Base-by-base conservation (phyloP, 371 early-diverging fungal genomes). In the Phascolomyces articulosus region DNA sequence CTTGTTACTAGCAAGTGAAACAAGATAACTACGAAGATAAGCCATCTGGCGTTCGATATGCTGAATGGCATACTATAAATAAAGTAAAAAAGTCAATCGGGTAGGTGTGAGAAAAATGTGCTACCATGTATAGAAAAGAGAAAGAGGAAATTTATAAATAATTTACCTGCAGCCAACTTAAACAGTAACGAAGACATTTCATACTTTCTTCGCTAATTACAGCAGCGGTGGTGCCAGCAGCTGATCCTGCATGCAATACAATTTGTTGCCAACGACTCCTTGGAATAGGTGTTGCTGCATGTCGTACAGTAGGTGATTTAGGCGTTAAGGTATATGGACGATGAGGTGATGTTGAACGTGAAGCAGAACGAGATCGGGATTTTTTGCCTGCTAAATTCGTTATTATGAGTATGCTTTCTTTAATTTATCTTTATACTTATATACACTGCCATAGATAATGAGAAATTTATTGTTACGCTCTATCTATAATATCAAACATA, bases 11-110 rank as follows among this genome's bases (percentile, higher is more conserved):
- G 88, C 82, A 31, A 91, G 73, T 16, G 87, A 79, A 0, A 79
- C 85, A 18, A 95, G 69, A 58, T 89, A 88, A 24, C 80, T 75
- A 13, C 90, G 87, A 60, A 96, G 80, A 18, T 90, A 62, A 16
- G 73, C 77, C 65, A 96, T 91, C 66, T 95, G 95, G 55, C 84
- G 86, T 38, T 90, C 91, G 41, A 97, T 92, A 62, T 94, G 90
- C 54, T 84, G 83, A 7, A 89, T 88, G 0, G 97, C 95, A 66
- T 95, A 94, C 83, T 89, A 70, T 24, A 47, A 41, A n/a, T 13
- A 38, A 31, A 34, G 2, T 1, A 2, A 2, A 34, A 34, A 34
- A 6, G 34, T 34, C n/a, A n/a, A 11, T 34, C 11, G 34, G 6
- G 11, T 34, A 34, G 6, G 34, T 34, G 34, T 34, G 34, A 34